phyloP scores from a whole-genome alignment of 495 filamentous ascomycete genomes.

The Lineolata rhizophorae region DNA sequence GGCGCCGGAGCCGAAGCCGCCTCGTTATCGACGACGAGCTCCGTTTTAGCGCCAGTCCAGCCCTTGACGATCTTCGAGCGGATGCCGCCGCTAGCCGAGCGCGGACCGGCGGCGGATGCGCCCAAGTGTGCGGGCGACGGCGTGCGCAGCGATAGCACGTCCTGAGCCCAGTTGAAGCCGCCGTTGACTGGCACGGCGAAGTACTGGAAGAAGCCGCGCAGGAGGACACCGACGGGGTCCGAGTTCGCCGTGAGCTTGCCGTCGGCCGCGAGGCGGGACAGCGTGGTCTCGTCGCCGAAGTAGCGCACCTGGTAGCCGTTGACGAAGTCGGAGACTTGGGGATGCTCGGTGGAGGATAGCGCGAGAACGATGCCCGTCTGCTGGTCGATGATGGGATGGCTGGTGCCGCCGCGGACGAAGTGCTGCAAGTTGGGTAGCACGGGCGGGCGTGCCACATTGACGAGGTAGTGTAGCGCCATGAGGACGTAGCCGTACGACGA shows the following conservation, averaged over 20 bases:
- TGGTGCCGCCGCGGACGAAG: neutral
- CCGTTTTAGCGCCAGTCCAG: conserved; percentile 51
- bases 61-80: conserved; percentile 49
- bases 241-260: conserved; percentile 34
- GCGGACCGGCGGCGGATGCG: too few species aligned
- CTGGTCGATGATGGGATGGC: neutral
- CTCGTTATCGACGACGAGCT: conserved; percentile 15
- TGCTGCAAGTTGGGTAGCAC: conserved; percentile 60
- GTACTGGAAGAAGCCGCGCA: conserved; percentile 66
- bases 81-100: too few species aligned
- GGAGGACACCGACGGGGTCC: conserved; percentile 37
- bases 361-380: neutral
- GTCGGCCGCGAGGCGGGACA: conserved; percentile 26
- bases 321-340: conserved; percentile 3
- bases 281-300: conserved; percentile 43
- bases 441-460: conserved; percentile 54
- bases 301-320: conserved; percentile 41
- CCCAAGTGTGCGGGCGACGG: too few species aligned
- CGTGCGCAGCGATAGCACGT: conserved; percentile 51
- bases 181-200: conserved; percentile 33
- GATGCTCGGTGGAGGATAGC: neutral
- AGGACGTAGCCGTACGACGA: conserved; percentile 78
- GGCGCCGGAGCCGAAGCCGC: too few species aligned
- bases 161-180: conserved; percentile 48
- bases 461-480: conserved; percentile 78